phyloP scores from a whole-genome alignment of 2,329 filamentous ascomycete species.

The Pseudopithomyces maydicus region DNA sequence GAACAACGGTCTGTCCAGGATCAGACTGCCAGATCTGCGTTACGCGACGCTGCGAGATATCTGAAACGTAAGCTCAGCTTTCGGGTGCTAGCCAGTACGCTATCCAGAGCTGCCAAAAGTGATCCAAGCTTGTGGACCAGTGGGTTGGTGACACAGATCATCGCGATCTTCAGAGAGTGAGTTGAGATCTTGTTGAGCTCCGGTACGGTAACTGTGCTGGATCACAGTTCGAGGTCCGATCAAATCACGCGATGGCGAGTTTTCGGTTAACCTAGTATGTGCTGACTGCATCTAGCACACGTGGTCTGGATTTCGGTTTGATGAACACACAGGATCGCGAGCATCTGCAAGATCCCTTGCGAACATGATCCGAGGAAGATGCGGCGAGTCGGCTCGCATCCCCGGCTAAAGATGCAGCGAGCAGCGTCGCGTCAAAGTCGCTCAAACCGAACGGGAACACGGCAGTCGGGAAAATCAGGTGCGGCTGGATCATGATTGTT shows the following conservation, averaged over 20 bases:
- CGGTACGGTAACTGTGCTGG: neutral
- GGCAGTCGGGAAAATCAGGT: too few relatives aligned
- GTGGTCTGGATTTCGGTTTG: neutral
- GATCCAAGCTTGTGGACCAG: neutral
- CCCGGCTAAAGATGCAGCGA: neutral
- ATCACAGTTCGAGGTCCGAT: neutral
- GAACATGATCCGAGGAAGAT: too few relatives aligned
- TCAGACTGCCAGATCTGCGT: neutral
- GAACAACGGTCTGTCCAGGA: neutral
- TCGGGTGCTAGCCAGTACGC: neutral
- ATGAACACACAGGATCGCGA: too few relatives aligned
- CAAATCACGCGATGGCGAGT: neutral
- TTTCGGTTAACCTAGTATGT: neutral
- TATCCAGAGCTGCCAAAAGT: neutral
- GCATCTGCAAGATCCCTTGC: too few relatives aligned
- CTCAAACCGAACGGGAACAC: too few relatives aligned
- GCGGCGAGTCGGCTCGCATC: too few relatives aligned
- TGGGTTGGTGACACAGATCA: neutral
- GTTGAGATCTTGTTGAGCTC: neutral
- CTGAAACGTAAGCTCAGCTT: slow-evolving; percentile 2
- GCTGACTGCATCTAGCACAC: neutral
- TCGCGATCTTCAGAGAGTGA: neutral
- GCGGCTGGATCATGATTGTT: too few relatives aligned
- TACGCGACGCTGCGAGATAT: neutral
- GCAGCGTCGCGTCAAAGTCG: neutral